Evolutionary conservation across 352 stramenopile species (phyloP).

Genomic region (Thalassiosira oceanica): DNA sequence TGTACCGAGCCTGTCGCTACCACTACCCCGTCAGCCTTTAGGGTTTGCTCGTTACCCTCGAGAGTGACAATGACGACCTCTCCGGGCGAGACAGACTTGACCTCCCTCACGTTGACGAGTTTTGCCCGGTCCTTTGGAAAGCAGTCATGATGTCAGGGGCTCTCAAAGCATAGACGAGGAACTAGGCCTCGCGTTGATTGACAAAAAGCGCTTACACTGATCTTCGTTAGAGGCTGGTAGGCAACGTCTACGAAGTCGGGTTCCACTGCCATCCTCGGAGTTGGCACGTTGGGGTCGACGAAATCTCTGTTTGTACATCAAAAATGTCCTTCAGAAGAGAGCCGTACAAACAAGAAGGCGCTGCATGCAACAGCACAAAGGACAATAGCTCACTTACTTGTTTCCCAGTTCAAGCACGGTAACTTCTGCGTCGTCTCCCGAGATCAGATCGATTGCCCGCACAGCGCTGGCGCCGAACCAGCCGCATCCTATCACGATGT

Average conservation of each 20-base stretch:
- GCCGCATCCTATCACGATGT: slow-evolving; percentile 18
- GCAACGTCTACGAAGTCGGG: slow-evolving; percentile 8
- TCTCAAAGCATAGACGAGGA: no score
- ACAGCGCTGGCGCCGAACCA: slow-evolving; percentile 13
- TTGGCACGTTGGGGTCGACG: slow-evolving; percentile 18
- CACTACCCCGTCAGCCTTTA: slow-evolving; percentile 19
- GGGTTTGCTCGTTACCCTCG: background rate
- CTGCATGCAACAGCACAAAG: no score
- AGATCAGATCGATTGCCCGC: slow-evolving; percentile 12
- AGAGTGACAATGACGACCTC: slow-evolving; percentile 5
- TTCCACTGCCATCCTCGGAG: slow-evolving; percentile 8
- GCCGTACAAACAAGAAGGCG: background rate
- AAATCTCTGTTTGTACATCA: slow-evolving; percentile 10
- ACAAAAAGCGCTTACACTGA: no score
- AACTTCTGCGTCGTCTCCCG: slow-evolving; percentile 6
- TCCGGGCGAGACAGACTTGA: slow-evolving; percentile 8
- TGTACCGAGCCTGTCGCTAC: slow-evolving; percentile 17
- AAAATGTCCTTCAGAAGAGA: slow-evolving; percentile 5
- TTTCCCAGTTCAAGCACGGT: slow-evolving; percentile 15
- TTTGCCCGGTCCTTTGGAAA: slow-evolving; percentile 11
- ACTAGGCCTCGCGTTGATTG: no score
- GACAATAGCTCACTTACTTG: slow-evolving; percentile 7
- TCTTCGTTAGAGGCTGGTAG: slow-evolving; percentile 22
- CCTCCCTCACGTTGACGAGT: slow-evolving; percentile 9
- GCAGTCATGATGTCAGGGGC: no score